A percentile compares a stretch with the other conserved stretches of the same genome.
Conservation (phyloP, 2,329 filamentous ascomycete species). For the Arthrinium phaeospermum region DNA sequence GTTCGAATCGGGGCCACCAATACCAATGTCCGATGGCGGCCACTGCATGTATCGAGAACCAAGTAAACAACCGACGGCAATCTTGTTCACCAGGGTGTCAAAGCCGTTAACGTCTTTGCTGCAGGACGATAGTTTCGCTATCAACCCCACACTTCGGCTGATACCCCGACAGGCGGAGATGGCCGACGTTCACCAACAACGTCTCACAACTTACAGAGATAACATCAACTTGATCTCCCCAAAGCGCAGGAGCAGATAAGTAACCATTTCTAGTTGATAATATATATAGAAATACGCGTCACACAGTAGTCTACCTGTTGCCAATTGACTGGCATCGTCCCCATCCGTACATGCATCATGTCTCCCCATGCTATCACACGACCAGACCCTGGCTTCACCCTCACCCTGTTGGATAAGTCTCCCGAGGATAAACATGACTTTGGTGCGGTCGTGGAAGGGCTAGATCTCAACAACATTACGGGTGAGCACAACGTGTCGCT, state of each 20-base stretch:
- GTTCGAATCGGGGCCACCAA: not conserved
- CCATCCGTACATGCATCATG: not conserved
- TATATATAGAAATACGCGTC: not conserved
- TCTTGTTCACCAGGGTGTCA: not conserved
- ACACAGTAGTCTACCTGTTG: not conserved
- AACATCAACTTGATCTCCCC: not conserved
- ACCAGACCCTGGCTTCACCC: conserved; percentile 26
- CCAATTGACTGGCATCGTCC: not conserved
- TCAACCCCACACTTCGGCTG: conserved; percentile 6
- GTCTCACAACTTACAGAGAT: not conserved
- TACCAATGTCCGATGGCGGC: not conserved
- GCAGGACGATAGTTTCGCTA: not conserved
- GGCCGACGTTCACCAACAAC: not conserved
- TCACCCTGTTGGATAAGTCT: conserved; percentile 31
- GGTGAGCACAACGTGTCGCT: conserved; percentile 28
- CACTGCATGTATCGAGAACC: not conserved
- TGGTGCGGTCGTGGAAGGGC: conserved; percentile 42
- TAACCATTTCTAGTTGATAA: not conserved
- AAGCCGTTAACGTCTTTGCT: not conserved
- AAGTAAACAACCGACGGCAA: not conserved
- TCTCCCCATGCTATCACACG: not conserved
- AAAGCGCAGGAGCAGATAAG: not conserved
- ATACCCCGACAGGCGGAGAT: not conserved
- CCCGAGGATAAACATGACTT: conserved; percentile 44
- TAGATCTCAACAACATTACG: conserved; percentile 45